phyloP scores from a whole-genome alignment of 2,329 filamentous ascomycete genomes.

The Helicocarpus griseus region DNA sequence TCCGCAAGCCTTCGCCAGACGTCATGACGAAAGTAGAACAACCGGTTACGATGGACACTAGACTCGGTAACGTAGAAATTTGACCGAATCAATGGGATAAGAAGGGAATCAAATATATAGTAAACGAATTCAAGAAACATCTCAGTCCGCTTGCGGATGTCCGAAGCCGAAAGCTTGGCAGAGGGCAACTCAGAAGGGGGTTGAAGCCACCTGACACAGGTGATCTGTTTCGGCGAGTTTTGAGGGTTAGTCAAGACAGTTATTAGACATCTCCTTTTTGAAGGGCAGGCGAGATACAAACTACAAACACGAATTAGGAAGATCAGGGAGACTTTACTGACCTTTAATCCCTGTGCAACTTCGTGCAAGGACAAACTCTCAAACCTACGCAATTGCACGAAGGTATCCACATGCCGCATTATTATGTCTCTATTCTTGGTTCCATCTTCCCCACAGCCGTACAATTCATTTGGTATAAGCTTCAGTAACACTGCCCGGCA shows the following conservation, averaged over 20 bases:
- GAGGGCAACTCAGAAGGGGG: slow-evolving; percentile 33
- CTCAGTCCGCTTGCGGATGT: slow-evolving; percentile 65
- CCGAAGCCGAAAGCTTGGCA: slow-evolving; percentile 58
- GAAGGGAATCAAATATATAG: slow-evolving; percentile 81
- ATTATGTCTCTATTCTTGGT: slow-evolving; percentile 53
- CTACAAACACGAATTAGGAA: no score
- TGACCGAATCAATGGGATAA: slow-evolving; percentile 75
- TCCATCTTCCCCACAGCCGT: slow-evolving; percentile 51
- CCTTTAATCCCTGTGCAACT: slow-evolving; percentile 65
- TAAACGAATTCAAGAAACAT: slow-evolving; percentile 80
- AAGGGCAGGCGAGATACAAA: no score
- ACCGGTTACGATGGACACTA: slow-evolving; percentile 62
- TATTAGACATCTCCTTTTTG: no score
- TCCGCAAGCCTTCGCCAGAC: slow-evolving; percentile 71
- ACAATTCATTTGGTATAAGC: slow-evolving; percentile 66
- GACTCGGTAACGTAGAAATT: slow-evolving; percentile 97
- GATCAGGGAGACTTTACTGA: slow-evolving; percentile 22
- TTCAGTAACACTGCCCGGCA: slow-evolving; percentile 66
- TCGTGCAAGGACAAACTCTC: slow-evolving; percentile 75
- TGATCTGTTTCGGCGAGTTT: slow-evolving; percentile 43
- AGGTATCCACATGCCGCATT: slow-evolving; percentile 62
- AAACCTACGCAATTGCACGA: slow-evolving; percentile 67
- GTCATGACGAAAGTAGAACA: slow-evolving; percentile 95
- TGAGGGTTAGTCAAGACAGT: neutral
- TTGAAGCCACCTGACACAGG: slow-evolving; percentile 62